Evolutionary conservation across 805 yeast genomes (phyloP).

Genomic region (Candida ponderosae): DNA sequence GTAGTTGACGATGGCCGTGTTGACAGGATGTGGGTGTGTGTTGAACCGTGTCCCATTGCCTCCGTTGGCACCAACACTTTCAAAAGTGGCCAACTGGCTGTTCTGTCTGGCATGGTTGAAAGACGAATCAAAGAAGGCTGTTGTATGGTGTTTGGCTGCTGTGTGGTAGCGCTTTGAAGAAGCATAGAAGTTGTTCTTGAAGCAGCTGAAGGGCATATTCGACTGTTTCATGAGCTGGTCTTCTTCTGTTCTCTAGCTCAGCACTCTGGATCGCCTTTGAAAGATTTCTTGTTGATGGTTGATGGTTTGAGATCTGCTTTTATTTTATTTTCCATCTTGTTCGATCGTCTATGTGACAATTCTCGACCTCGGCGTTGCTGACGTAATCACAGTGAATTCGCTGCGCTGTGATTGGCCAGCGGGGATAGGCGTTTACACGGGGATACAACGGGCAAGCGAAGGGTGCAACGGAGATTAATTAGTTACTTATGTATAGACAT

Average conservation of each 20-base stretch:
- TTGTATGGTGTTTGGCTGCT: slow-evolving; percentile 23
- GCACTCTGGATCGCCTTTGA: neutral
- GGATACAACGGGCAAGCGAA: too few species aligned
- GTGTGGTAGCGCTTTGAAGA: slow-evolving; percentile 28
- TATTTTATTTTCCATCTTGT: too few species aligned
- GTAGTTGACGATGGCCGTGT: slow-evolving; percentile 24
- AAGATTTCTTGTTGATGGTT: too few species aligned
- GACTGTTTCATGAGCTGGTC: neutral
- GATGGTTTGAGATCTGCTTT: too few species aligned
- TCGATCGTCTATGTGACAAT: too few species aligned
- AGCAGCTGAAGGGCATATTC: slow-evolving; percentile 33
- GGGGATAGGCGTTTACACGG: too few species aligned
- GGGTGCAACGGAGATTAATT: neutral
- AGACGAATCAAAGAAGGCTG: slow-evolving; percentile 32
- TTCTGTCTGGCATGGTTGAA: slow-evolving; percentile 30
- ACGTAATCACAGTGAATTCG: too few species aligned
- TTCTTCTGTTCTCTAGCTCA: neutral
- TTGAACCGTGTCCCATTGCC: slow-evolving; percentile 5
- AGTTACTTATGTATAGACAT: too few species aligned
- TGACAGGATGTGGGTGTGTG: slow-evolving; percentile 28
- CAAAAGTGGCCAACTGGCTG: slow-evolving; percentile 23
- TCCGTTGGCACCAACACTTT: slow-evolving; percentile 10
- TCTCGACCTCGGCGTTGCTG: too few species aligned
- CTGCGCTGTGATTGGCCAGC: too few species aligned
- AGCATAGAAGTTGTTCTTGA: slow-evolving; percentile 27